Percentiles rank a stretch among this genome's conserved stretches.
Evolutionary conservation across 805 yeast species (phyloP).

Genomic region (Ascoidea asiatica): DNA sequence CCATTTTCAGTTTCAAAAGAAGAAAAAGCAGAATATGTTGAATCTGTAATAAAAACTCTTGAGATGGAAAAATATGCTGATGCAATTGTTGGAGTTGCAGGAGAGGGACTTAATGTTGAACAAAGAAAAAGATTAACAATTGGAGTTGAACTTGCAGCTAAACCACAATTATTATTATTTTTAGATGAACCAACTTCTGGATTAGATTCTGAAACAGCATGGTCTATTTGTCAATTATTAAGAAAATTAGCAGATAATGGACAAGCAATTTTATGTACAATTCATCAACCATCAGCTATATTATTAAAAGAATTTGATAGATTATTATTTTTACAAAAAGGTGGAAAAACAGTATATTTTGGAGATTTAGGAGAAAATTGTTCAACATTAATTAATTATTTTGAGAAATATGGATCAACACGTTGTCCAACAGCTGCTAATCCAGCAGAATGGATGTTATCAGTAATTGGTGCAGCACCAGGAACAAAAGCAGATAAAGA

Average conservation of each 20-base stretch:
- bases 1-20: constrained; percentile 37
- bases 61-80: constrained; percentile 64
- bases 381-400: constrained; percentile 41
- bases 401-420: constrained; percentile 62
- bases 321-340: constrained; percentile 50
- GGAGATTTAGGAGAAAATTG: constrained; percentile 69
- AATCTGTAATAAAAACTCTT: constrained; percentile 47
- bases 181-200: constrained; percentile 70
- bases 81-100: constrained; percentile 69
- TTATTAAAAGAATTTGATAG: constrained; percentile 58
- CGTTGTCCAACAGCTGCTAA: constrained; percentile 47
- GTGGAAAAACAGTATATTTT: constrained; percentile 72
- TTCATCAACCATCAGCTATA: constrained; percentile 68
- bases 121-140: constrained; percentile 56
- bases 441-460: constrained; percentile 67
- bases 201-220: constrained; percentile 49
- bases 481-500: constrained; percentile 47
- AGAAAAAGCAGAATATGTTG: constrained; percentile 58
- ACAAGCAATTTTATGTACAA: constrained; percentile 64
- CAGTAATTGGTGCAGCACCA: constrained; percentile 73
- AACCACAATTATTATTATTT: constrained; percentile 47
- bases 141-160: constrained; percentile 63
- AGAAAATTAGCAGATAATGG: constrained; percentile 58
- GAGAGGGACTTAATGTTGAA: constrained; percentile 59
- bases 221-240: constrained; percentile 59